Conservation (phyloP, 2,329 filamentous ascomycete genomes). For the Metarhizium sp. region DNA sequence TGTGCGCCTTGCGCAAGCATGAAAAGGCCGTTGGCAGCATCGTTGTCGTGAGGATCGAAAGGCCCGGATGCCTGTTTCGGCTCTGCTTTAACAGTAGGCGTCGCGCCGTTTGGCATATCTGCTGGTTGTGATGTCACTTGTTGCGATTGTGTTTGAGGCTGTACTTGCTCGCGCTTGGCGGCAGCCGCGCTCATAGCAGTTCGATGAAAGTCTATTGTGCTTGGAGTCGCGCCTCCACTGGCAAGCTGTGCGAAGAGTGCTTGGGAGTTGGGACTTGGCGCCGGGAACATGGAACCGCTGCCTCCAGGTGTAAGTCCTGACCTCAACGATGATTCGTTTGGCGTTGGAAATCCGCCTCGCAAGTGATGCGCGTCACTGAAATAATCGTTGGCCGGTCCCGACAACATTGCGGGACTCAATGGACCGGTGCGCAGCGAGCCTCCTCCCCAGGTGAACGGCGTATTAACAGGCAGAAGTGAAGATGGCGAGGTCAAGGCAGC, state of each 20-base stretch:
- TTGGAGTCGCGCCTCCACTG: constrained; percentile 76
- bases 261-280: constrained; percentile 78
- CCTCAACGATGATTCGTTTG: constrained; percentile 89
- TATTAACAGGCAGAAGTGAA: constrained; percentile 64
- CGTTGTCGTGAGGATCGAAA: constrained; percentile 85
- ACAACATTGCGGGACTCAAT: constrained; percentile 93
- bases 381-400: constrained; percentile 77
- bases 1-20: constrained; percentile 73
- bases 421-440: constrained; percentile 86
- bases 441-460: constrained; percentile 68
- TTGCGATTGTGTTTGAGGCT: constrained; percentile 15
- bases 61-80: constrained; percentile 48
- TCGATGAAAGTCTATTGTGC: constrained; percentile 88
- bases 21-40: constrained; percentile 89
- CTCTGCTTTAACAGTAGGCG: constrained; percentile 33
- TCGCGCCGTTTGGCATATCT: constrained; percentile 33
- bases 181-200: constrained; percentile 76
- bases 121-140: constrained; percentile 44
- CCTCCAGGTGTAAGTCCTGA: constrained; percentile 90
- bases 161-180: constrained; percentile 46
- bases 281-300: constrained; percentile 94
- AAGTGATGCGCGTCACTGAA: constrained; percentile 73
- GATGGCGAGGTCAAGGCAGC: constrained; percentile 86
- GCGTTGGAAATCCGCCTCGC: constrained; percentile 80
- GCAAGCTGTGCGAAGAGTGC: constrained; percentile 71